These are phyloP conservation scores for Geotrichum histeridarum DNA, from an alignment of 1,139 yeast genomes.

Conservation along the genomic window DNA sequence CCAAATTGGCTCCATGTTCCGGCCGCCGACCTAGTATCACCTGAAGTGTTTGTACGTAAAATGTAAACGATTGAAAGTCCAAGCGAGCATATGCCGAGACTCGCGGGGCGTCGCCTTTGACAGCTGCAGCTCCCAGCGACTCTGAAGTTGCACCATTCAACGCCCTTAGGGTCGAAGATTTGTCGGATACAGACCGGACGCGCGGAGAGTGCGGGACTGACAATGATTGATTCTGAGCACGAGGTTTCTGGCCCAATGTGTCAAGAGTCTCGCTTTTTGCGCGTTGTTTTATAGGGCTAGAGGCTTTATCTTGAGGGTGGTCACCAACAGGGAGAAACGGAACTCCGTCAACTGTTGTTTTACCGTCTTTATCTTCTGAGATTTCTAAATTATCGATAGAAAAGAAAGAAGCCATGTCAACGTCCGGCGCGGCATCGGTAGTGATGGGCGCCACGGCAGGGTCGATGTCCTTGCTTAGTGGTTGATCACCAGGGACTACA, in stretches of 20 bases:
- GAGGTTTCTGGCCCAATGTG: constrained; percentile 4
- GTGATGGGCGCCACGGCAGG: not conserved
- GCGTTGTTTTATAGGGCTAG: not conserved
- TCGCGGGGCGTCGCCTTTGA: constrained; percentile 11
- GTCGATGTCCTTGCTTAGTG: not conserved
- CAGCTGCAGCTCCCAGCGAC: not conserved
- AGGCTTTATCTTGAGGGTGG: not conserved
- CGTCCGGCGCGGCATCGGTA: not conserved
- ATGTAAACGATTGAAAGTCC: constrained; percentile 88
- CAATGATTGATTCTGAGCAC: constrained; percentile 1
- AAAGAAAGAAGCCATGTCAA: constrained; percentile 6
- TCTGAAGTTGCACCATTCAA: constrained; percentile 1
- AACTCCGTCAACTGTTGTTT: constrained; percentile 5
- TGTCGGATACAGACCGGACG: not conserved
- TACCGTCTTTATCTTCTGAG: constrained; percentile 4
- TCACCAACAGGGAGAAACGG: not conserved
- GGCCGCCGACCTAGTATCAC: constrained; percentile 86
- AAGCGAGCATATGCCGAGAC: constrained; percentile 88
- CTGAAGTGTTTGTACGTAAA: constrained; percentile 92
- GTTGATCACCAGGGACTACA: constrained; percentile 6
- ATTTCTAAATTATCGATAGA: constrained; percentile 8
- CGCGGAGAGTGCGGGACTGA: constrained; percentile 17
- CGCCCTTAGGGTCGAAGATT: constrained; percentile 14
- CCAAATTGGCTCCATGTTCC: constrained; percentile 48
- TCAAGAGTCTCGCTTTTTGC: constrained; percentile 17